Base-by-base conservation (phyloP, 2,329 filamentous ascomycete species). In the Alternaria ethzedia region DNA sequence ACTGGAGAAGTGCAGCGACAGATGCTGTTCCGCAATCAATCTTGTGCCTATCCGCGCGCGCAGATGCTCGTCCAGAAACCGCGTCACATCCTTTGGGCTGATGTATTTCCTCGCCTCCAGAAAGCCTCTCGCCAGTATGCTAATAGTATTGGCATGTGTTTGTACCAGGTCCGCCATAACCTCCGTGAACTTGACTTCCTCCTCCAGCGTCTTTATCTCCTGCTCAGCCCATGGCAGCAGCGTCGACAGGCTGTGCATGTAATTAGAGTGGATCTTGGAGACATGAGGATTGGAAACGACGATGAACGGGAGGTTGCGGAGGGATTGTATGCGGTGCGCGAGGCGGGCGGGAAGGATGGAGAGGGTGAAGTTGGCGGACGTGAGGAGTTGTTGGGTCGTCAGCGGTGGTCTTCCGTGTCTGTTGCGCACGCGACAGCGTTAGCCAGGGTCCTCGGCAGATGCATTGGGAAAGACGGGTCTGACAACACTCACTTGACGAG, bases 231-330 rank as follows among this genome's bases (percentile, higher is more conserved):
- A 97, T 6, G 95, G 94, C 5, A 98, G 87, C 15, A 99, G 86
- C 1, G 94, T 97, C 3, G 92, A 95, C 20, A 99, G 85, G 3
- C 94, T 97, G 81, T 97, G 94, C 47, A 97, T 86, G 80, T 99
- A 99, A 81, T 97, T 98, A 81, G 92, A 90, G 84, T 98, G 97
- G 69, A 99, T 99, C 74, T 91, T 90, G 25, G 91, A 92, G 71
- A 99, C 94, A 78, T 97, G 93, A 1, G 94, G 93, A 78, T 99
- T 98, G n/a, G 95, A 94, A 25, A 99, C 96, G 59, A 99, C 95
- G 68, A 99, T 98, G 81, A 95, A 99, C 0, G 96, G 96, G 9
- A 99, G 88, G 78, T 97, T 97, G 67, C 94, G 91, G 17, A 99
- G 85, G 46, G 94, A 93, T 79, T 97, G 92, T 68, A 99, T 97